These are phyloP conservation scores for Fusarium sp. DNA, from an alignment of 2,329 filamentous ascomycete genomes.

Conservation along the genomic window DNA sequence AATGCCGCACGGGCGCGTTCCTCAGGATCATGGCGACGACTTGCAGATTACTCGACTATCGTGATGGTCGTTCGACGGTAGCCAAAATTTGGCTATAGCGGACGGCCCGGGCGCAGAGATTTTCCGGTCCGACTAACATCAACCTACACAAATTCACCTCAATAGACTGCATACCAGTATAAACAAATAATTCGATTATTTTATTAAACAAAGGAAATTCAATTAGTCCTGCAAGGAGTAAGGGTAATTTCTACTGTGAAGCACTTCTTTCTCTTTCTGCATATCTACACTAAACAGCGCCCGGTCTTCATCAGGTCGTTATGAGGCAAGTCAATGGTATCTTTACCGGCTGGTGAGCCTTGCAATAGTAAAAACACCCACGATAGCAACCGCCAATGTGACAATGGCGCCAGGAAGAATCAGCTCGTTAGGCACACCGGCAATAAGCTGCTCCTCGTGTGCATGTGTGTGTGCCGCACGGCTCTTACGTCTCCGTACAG, in stretches of 20 bases:
- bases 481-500: slow-evolving; percentile 58
- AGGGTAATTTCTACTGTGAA: slow-evolving; percentile 48
- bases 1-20: slow-evolving; percentile 66
- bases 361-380: slow-evolving; percentile 91
- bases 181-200: slow-evolving; percentile 6
- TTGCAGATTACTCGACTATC: slow-evolving; percentile 37
- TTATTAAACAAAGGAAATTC: slow-evolving; percentile 33
- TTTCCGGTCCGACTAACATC: slow-evolving; percentile 43
- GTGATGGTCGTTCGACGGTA: slow-evolving; percentile 38
- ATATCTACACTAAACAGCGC: slow-evolving; percentile 50
- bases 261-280: slow-evolving; percentile 45
- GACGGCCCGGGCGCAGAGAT: slow-evolving; percentile 34
- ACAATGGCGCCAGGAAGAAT: slow-evolving; percentile 94
- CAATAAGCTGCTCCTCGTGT: slow-evolving; percentile 81
- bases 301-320: slow-evolving; percentile 54
- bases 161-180: background rate
- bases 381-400: slow-evolving; percentile 92
- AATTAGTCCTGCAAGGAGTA: slow-evolving; percentile 45
- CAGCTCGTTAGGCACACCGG: slow-evolving; percentile 93
- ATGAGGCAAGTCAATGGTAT: slow-evolving; percentile 41
- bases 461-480: slow-evolving; percentile 60
- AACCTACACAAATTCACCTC: background rate
- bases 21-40: slow-evolving; percentile 66
- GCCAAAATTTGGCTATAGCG: slow-evolving; percentile 49
- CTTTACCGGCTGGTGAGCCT: slow-evolving; percentile 69